Evolutionary conservation across 2,329 filamentous ascomycete genomes (phyloP), one percentile per base, ranked within the genome.

Genomic region (Aspergillus pseudoviridinutans): DNA sequence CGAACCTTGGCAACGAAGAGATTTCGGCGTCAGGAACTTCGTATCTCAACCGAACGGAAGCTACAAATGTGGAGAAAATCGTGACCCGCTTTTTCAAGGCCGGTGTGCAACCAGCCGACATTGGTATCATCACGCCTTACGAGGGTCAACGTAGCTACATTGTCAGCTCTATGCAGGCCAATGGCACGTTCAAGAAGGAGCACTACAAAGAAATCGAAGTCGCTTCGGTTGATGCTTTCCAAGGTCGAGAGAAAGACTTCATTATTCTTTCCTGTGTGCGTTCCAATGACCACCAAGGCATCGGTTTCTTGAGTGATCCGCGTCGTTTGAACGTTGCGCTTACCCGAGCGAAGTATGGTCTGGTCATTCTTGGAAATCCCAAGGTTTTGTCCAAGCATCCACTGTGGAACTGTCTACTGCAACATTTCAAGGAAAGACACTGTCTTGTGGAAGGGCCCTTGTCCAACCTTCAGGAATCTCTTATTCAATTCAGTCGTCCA

Each of bases 1-100:
- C 92, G 27, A 99, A 99, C 72, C 80, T 97, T 55, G 94, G 94
- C 59, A 96, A 95, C 59, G 94, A 99, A 75, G 94, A 99, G 75
- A 99, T 99, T 52, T 97, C 93, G 6, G 94, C 94, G 1, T 97
- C 92, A 27, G 94, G 94, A 70, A 99, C 94, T 2, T 97, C 93
- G 2, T 99, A 99, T 71, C 87, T 99, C 64, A 99, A 99, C 76
- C 90, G 94, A 50, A 97, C 94, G 1, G 94, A 99, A 74, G 92
- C 94, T 3, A 90, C 92, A 50, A 97, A 97, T 64, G 94, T 99
- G 32, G 94, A 99, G 78, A 99, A 99, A 82, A 92, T 97, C 59
- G 92, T 99, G 46, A 97, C 93, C 9, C 89, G 94, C 51, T 99
- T 99, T 78, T 97, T 99, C 85, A 97, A 97, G 77, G 94, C 95